These are phyloP conservation scores for Phycomyces blakesleeanus DNA, from an alignment of 192 early-diverging fungal species.

Conservation along the genomic window DNA sequence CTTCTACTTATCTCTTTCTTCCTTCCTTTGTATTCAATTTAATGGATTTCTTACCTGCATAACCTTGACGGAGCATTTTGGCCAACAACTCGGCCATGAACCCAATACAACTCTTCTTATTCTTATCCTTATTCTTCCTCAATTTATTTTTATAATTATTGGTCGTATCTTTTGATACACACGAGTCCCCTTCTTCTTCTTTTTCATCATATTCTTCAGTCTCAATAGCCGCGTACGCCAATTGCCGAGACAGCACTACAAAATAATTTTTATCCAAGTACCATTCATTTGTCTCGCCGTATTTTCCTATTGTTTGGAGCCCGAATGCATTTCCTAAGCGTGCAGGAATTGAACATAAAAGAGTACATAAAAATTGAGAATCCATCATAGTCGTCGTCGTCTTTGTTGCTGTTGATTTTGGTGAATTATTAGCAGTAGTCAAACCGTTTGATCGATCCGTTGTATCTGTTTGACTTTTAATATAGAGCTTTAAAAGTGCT, in stretches of 20 bases:
- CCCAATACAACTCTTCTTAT: not conserved
- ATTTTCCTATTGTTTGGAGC: not conserved
- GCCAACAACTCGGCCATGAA: constrained; percentile 6
- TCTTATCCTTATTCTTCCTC: too few relatives aligned
- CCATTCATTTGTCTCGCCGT: constrained; percentile 4
- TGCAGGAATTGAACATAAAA: constrained; percentile 9
- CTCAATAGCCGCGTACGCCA: not conserved
- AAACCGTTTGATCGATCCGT: not conserved
- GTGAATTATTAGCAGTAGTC: too few relatives aligned
- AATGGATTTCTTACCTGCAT: constrained; percentile 13
- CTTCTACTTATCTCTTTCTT: not conserved
- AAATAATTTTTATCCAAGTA: constrained; percentile 14
- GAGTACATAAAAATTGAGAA: constrained; percentile 2
- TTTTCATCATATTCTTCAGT: too few relatives aligned
- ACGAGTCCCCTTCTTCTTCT: too few relatives aligned
- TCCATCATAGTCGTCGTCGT: too few relatives aligned
- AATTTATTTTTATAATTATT: too few relatives aligned
- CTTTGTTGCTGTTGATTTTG: too few relatives aligned
- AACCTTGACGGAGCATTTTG: constrained; percentile 15
- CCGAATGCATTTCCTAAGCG: constrained; percentile 13
- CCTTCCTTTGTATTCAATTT: not conserved
- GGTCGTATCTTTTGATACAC: too few relatives aligned
- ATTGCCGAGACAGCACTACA: not conserved
- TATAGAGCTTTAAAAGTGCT: not conserved
- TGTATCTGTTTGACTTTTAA: not conserved